A percentile compares a stretch with the other conserved stretches of the same genome.
Conservation (phyloP, 495 filamentous ascomycete species). For the Podospora sp. region DNA sequence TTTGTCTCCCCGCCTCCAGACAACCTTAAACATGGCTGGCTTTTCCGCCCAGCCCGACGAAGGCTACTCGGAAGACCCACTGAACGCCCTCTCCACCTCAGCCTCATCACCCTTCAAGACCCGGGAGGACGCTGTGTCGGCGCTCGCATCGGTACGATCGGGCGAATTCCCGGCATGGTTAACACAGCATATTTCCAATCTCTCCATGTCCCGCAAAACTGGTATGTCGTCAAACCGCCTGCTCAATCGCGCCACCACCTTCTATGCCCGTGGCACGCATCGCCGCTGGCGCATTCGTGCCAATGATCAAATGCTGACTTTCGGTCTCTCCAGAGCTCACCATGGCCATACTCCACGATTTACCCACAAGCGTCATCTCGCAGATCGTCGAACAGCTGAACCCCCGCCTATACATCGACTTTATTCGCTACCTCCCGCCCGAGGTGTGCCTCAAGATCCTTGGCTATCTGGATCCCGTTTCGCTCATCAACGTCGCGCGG, state of each 20-base stretch:
- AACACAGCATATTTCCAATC: conserved; percentile 46
- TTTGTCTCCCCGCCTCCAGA: conserved; percentile 1
- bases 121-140: conserved; percentile 28
- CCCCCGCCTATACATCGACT: conserved; percentile 87
- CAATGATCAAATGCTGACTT: neutral
- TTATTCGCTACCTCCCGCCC: conserved; percentile 77
- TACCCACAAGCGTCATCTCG: conserved; percentile 74
- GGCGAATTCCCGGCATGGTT: conserved; percentile 47
- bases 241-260: neutral
- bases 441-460: conserved; percentile 90
- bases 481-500: conserved; percentile 74
- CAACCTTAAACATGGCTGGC: conserved; percentile 25
- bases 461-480: conserved; percentile 75
- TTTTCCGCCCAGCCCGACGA: conserved; percentile 53
- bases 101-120: conserved; percentile 28
- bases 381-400: conserved; percentile 74
- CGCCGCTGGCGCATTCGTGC: neutral
- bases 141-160: conserved; percentile 30
- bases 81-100: conserved; percentile 44
- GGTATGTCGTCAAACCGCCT: conserved; percentile 39
- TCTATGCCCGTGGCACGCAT: neutral
- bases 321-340: conserved; percentile 51
- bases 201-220: conserved; percentile 50
- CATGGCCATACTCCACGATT: conserved; percentile 67
- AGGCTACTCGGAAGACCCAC: conserved; percentile 61